Evolutionary conservation across 2,329 filamentous ascomycete genomes (phyloP).

Genomic region (Pseudophaeomoniella oleicola): DNA sequence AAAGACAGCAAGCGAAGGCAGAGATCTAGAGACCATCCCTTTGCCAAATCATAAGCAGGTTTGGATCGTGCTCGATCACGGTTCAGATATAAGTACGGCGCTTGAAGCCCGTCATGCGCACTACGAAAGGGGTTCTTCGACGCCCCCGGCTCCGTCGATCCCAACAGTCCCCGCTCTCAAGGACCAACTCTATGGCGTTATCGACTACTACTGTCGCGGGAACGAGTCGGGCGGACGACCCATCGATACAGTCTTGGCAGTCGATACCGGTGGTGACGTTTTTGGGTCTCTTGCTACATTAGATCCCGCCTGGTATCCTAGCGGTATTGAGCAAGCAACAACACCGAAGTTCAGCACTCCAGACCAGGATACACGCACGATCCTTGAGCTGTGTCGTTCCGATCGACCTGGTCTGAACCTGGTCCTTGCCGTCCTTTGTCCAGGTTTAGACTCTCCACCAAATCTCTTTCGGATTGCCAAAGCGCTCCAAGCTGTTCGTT

Average conservation of each 20-base stretch:
- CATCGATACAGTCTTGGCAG: conserved; percentile 6
- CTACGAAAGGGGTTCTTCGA: no score
- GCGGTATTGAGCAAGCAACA: neutral
- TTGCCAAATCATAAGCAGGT: conserved; percentile 8
- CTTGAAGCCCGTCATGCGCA: no score
- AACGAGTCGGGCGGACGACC: conserved; percentile 3
- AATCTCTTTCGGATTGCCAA: conserved; percentile 8
- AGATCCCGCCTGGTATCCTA: neutral
- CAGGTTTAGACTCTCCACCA: conserved; percentile 10
- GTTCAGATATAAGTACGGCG: no score
- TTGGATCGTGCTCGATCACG: conserved; percentile 12
- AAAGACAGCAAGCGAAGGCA: conserved; percentile 9
- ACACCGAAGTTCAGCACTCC: conserved; percentile 4
- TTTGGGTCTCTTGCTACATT: conserved; percentile 7
- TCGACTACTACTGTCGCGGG: conserved; percentile 9
- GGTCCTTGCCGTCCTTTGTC: conserved; percentile 10
- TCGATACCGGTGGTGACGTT: conserved; percentile 12
- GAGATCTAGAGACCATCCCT: conserved; percentile 11
- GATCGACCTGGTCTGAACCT: conserved; percentile 4
- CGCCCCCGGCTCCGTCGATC: no score
- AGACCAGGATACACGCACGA: conserved; percentile 9
- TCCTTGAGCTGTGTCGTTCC: conserved; percentile 3
- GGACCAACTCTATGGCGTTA: conserved; percentile 8
- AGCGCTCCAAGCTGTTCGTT: conserved; percentile 7
- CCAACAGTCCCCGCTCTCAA: conserved; percentile 5